phyloP scores from a whole-genome alignment of 2,329 filamentous ascomycete species.

The Ustulina deusta region DNA sequence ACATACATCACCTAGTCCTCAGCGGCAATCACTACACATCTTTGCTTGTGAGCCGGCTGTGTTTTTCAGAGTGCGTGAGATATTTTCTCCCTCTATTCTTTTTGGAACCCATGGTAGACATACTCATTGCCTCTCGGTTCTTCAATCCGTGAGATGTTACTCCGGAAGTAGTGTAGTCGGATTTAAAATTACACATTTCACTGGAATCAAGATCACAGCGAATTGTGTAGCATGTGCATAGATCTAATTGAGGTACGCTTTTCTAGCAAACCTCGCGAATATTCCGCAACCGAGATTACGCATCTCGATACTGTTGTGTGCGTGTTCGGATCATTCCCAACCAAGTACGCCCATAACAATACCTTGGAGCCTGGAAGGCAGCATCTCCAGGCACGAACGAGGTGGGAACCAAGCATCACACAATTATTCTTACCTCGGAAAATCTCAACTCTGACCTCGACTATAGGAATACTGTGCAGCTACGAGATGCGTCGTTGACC shows the following conservation, averaged over 20 bases:
- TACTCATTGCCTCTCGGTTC: background rate
- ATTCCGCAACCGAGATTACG: constrained; percentile 44
- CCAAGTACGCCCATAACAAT: constrained; percentile 41
- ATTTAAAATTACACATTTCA: constrained; percentile 38
- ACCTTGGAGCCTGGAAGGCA: constrained; percentile 38
- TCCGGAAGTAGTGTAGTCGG: constrained; percentile 26
- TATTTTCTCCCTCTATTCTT: background rate
- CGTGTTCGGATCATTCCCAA: constrained; percentile 42
- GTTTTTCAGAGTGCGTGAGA: background rate
- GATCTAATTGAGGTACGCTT: constrained; percentile 45
- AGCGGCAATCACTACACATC: background rate
- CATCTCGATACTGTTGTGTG: constrained; percentile 36
- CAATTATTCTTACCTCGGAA: constrained; percentile 36
- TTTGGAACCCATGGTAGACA: constrained; percentile 2
- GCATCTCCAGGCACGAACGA: constrained; percentile 31
- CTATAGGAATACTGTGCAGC: constrained; percentile 19
- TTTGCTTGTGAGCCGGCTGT: background rate
- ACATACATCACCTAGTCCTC: background rate
- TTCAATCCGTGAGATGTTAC: constrained; percentile 22
- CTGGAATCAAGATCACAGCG: constrained; percentile 41
- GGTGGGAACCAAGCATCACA: constrained; percentile 30
- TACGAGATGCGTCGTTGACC: constrained; percentile 27
- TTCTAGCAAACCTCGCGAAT: constrained; percentile 46
- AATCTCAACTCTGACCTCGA: constrained; percentile 28
- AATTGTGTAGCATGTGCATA: constrained; percentile 44